phyloP scores from a whole-genome alignment of 1,284 basidiomycete species.

The Trichosporon sp. region DNA sequence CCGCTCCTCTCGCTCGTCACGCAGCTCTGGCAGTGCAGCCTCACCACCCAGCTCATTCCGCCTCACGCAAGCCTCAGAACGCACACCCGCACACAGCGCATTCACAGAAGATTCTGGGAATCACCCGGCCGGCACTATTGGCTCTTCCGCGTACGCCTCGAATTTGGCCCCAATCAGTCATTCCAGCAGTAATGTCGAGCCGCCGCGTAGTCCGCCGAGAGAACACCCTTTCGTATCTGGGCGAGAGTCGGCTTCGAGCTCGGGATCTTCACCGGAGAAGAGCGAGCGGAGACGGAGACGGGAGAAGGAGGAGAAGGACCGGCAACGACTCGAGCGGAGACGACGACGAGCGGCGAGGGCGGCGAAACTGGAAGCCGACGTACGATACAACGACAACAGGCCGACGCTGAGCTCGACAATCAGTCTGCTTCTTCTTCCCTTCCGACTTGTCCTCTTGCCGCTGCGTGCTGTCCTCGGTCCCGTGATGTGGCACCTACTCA shows the following conservation, averaged over 20 bases:
- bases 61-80: neutral
- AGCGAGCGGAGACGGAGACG: neutral
- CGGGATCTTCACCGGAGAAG: neutral
- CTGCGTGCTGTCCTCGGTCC: constrained; percentile 33
- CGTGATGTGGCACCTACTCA: constrained; percentile 36
- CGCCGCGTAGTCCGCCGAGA: neutral
- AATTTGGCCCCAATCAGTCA: neutral
- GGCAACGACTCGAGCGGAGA: neutral
- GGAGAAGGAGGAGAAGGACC: constrained; percentile 7
- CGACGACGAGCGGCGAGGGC: neutral
- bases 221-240: neutral
- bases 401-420: constrained; percentile 30
- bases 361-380: neutral
- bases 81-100: neutral
- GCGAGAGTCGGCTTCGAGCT: neutral
- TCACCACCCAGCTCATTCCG: constrained; percentile 7
- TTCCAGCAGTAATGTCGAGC: neutral
- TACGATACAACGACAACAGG: neutral
- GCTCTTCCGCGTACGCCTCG: neutral
- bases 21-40: neutral
- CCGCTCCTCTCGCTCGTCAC: neutral
- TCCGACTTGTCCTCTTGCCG: constrained; percentile 36
- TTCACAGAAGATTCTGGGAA: neutral
- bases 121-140: neutral
- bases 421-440: constrained; percentile 30